Conservation (phyloP, 164 flowering plant species). For the Malania oleifera region DNA sequence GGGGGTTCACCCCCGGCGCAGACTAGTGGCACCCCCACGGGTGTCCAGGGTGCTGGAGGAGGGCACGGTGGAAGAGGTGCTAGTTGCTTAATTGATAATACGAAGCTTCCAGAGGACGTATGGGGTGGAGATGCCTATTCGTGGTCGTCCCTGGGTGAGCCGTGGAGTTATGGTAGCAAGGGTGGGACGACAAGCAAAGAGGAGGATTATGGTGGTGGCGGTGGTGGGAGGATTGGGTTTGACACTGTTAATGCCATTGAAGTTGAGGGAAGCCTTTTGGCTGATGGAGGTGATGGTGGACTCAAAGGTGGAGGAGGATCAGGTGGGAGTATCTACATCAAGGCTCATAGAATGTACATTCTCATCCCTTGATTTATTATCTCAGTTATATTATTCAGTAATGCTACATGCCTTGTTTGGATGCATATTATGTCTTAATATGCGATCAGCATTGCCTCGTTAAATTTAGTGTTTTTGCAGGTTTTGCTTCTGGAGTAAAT, state of each 20-base stretch:
- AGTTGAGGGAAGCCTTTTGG: constrained; percentile 47
- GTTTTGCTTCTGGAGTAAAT: too few species aligned
- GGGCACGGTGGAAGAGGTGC: constrained; percentile 99
- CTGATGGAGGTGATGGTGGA: constrained; percentile 65
- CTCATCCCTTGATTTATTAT: background rate
- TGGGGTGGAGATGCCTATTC: constrained; percentile 93
- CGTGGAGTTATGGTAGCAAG: constrained; percentile 71
- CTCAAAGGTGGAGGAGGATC: constrained; percentile 66
- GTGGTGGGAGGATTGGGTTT: constrained; percentile 66
- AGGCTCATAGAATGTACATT: constrained; percentile 44
- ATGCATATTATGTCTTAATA: too few species aligned
- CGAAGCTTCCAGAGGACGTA: constrained; percentile 65
- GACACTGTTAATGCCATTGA: constrained; percentile 21
- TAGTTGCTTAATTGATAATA: constrained; percentile 49
- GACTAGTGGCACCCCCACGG: constrained; percentile 74
- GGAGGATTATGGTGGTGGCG: constrained; percentile 69
- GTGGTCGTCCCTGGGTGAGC: constrained; percentile 53
- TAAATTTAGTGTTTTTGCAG: too few species aligned
- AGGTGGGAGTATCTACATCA: constrained; percentile 55
- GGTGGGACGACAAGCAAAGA: constrained; percentile 71
- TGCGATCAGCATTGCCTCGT: too few species aligned
- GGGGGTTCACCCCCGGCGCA: constrained; percentile 68
- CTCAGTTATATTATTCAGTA: too few species aligned
- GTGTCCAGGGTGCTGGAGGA: constrained; percentile 71
- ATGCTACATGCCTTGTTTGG: too few species aligned